Base-by-base conservation (phyloP, 176 grass and related monocot genomes). In the Stipa capillata region DNA sequence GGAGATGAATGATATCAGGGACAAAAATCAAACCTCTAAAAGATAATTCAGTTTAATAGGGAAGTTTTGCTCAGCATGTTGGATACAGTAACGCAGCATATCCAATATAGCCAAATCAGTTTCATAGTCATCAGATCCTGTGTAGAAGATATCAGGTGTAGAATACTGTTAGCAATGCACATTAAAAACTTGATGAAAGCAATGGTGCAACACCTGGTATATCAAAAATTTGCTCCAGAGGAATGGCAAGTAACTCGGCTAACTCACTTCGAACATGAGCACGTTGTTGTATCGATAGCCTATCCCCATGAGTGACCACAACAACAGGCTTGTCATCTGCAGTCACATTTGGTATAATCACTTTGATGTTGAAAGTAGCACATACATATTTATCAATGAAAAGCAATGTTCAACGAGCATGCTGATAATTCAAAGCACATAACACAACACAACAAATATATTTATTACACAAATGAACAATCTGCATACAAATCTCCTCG, bases 271-370 rank as follows among this genome's bases (percentile, higher is more conserved):
- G 84, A 77, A 93, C 65, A 79, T 61, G 47, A 34, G 53, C 61
- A 32, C 87, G 67, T 6, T 93, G 79, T 43, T 72, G 47, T 16
- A 85, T 33, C 4, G 81, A 75, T 51, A 93, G 68, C 58, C 48
- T 65, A 47, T 93, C 91, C 23, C 91, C 91, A 75, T 85, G 87
- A 42, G 87, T 90, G 37, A 93, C 66, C 73, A 90, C 87, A 64
- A 93, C 84, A 85, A 59, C 59, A 63, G 91, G 91, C 66, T 85
- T 90, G 60, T 87, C 82, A 85, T 93, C 91, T 93, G 76, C 81
- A 84, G 12, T 54, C 55, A 63, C 18, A 79, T 33, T 63, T 73
- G 47, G 56, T 57, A 45, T 54, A n/a, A 71, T 80, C 13, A 44
- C 23, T 51, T 33, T 74, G 12, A 51, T 74, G 50, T 57, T 13